phyloP scores from a whole-genome alignment of 306 rosid genomes.

The Canavalia ensiformis region DNA sequence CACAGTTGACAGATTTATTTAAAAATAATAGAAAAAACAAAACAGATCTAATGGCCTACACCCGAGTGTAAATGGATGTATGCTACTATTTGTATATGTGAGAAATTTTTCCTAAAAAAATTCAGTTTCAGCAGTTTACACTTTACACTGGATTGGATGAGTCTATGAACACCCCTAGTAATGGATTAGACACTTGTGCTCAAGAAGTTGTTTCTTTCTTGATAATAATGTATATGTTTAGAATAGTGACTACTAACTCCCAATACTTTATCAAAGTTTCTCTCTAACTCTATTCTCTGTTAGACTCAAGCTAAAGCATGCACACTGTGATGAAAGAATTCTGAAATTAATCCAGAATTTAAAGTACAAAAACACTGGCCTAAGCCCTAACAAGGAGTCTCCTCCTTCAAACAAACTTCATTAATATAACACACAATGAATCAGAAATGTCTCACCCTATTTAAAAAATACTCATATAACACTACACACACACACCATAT shows the following conservation, averaged over 20 bases:
- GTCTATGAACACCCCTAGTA: no score
- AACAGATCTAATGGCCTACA: no score
- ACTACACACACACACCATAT: background rate
- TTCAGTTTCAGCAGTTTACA: no score
- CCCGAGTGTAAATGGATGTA: no score
- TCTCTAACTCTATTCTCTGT: background rate
- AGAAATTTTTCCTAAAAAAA: no score
- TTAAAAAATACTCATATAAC: background rate
- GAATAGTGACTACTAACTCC: background rate
- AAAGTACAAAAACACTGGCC: background rate
- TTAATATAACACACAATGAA: background rate
- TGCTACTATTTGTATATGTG: no score
- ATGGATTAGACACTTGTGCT: background rate
- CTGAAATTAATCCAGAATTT: background rate
- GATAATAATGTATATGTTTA: background rate
- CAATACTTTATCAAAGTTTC: background rate
- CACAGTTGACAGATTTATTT: no score
- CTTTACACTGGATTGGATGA: no score
- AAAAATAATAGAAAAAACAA: no score
- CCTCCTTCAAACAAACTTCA: background rate
- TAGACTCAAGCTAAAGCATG: background rate
- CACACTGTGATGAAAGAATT: background rate
- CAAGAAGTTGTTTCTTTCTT: background rate
- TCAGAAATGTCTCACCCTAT: constrained; percentile 9
- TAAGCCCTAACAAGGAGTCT: background rate